Evolutionary conservation across 1,139 yeast genomes (phyloP).

Genomic region (Yamadazyma pseudoaaseri): DNA sequence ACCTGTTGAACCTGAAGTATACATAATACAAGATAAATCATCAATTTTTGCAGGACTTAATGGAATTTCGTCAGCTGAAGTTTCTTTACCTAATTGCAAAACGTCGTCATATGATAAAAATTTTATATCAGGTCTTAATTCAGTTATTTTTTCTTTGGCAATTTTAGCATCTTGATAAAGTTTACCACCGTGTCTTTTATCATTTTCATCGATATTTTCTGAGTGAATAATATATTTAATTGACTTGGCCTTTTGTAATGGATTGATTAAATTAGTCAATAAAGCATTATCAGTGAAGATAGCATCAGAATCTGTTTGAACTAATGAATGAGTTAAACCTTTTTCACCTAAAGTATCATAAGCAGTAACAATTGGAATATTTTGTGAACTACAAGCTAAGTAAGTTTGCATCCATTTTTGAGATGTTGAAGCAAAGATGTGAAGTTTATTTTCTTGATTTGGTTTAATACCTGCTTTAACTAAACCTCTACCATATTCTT

Average conservation of each 20-base stretch:
- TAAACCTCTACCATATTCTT: constrained; percentile 72
- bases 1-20: constrained; percentile 98
- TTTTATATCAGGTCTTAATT: constrained; percentile 73
- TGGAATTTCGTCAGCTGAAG: constrained; percentile 18
- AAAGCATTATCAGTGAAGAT: constrained; percentile 82
- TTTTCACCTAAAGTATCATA: constrained; percentile 94
- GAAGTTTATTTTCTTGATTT: constrained; percentile 59
- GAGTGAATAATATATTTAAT: constrained; percentile 72
- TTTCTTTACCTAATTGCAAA: constrained; percentile 56
- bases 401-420: constrained; percentile 90
- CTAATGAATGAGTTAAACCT: constrained; percentile 84
- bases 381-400: constrained; percentile 72
- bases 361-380: constrained; percentile 90
- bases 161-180: constrained; percentile 53
- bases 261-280: constrained; percentile 63
- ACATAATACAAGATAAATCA: constrained; percentile 92
- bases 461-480: constrained; percentile 73
- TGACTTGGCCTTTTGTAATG: constrained; percentile 62
- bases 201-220: constrained; percentile 59
- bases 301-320: constrained; percentile 75
- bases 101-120: constrained; percentile 68
- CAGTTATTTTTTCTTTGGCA: constrained; percentile 57
- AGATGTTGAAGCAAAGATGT: constrained; percentile 83
- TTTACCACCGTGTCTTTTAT: constrained; percentile 63
- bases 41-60: constrained; percentile 34